These are phyloP conservation scores for Vanilla planifolia DNA, from an alignment of 106 monocot species.

Conservation along the genomic window DNA sequence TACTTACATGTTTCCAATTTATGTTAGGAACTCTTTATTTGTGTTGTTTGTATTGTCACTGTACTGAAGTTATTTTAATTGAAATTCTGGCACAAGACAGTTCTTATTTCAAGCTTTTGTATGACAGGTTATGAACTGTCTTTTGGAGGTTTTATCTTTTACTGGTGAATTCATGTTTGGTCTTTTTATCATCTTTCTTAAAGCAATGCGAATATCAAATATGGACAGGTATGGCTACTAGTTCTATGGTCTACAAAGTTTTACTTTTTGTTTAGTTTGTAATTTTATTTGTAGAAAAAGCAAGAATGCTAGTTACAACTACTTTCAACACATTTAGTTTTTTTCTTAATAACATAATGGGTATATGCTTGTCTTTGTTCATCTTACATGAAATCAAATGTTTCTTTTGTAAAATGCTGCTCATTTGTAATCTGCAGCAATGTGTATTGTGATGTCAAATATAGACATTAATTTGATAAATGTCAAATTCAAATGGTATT, in stretches of 20 bases:
- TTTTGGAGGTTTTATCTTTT: constrained; percentile 29
- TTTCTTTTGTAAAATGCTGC: too few relatives aligned
- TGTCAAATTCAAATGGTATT: too few relatives aligned
- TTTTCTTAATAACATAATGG: not conserved
- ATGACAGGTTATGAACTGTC: constrained; percentile 24
- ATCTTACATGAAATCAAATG: too few relatives aligned
- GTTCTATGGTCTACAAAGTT: not conserved
- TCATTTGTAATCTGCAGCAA: too few relatives aligned
- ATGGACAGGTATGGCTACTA: constrained; percentile 25
- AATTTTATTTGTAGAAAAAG: too few relatives aligned
- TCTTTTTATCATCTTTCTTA: constrained; percentile 28
- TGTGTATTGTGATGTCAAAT: too few relatives aligned
- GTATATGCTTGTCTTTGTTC: not conserved
- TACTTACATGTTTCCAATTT: too few relatives aligned
- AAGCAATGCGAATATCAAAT: constrained; percentile 10
- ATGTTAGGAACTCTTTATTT: not conserved
- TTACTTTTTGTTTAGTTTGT: not conserved
- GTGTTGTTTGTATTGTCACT: not conserved
- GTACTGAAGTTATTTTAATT: not conserved
- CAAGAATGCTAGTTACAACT: too few relatives aligned
- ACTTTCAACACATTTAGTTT: too few relatives aligned
- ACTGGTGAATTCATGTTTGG: constrained; percentile 33
- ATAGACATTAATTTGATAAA: too few relatives aligned
- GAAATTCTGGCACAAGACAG: not conserved
- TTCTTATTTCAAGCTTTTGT: constrained; percentile 3